These are phyloP conservation scores for Wickerhamomyces queroliae DNA, from an alignment of 805 yeast species.

Conservation along the genomic window DNA sequence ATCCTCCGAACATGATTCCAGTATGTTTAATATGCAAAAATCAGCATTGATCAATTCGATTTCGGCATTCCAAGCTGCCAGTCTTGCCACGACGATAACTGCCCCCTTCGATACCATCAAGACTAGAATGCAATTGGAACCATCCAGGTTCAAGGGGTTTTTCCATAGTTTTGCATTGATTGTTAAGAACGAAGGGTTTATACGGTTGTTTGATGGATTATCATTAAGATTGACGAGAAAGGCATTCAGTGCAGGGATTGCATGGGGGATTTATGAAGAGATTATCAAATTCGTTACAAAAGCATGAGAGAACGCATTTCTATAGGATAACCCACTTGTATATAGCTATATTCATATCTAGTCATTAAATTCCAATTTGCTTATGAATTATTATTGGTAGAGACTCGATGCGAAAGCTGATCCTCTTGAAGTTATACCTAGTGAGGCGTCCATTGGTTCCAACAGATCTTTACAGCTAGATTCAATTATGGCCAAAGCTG, in stretches of 20 bases:
- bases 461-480: not conserved
- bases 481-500: slow-evolving; percentile 32
- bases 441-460: not conserved
- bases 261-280: slow-evolving; percentile 97
- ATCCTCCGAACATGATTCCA: slow-evolving; percentile 14
- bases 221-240: slow-evolving; percentile 77
- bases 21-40: slow-evolving; percentile 26
- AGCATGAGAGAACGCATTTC: not conserved
- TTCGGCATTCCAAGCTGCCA: slow-evolving; percentile 78
- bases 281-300: slow-evolving; percentile 37
- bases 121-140: slow-evolving; percentile 80
- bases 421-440: not conserved
- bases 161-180: slow-evolving; percentile 32
- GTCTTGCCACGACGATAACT: slow-evolving; percentile 75
- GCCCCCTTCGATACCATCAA: slow-evolving; percentile 95
- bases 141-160: slow-evolving; percentile 38
- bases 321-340: not conserved
- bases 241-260: slow-evolving; percentile 88
- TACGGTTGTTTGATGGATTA: slow-evolving; percentile 75
- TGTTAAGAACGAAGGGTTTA: slow-evolving; percentile 39
- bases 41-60: slow-evolving; percentile 60
- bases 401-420: not conserved
- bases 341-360: too few species aligned
- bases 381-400: not conserved
- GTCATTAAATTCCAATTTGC: too few species aligned